Evolutionary conservation across 139 green algal species (phyloP).

Genomic region (Chlamydomonas asymmetrica): DNA sequence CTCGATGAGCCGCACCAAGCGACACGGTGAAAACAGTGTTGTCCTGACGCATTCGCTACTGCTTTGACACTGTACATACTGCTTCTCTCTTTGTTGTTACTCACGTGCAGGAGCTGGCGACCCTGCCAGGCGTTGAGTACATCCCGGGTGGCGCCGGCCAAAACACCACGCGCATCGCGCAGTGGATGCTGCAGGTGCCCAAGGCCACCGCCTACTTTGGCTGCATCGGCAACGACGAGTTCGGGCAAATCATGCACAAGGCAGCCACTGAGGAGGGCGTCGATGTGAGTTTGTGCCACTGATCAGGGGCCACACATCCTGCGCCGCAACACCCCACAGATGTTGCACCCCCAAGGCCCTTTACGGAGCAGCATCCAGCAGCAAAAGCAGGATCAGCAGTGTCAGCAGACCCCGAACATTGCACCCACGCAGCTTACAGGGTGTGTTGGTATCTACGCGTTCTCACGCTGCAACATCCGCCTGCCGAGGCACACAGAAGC

Average conservation of each 20-base stretch:
- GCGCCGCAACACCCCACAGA: no score
- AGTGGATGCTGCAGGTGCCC: constrained; percentile 95
- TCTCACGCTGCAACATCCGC: no score
- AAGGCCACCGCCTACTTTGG: constrained; percentile 92
- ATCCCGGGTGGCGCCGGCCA: constrained; percentile 97
- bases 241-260: constrained; percentile 79
- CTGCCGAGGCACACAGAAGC: no score
- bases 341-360: no score
- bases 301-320: background rate
- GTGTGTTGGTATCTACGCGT: no score
- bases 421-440: no score
- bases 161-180: constrained; percentile 94
- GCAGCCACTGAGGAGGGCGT: constrained; percentile 74
- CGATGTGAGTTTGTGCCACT: constrained; percentile 52
- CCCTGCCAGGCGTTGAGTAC: constrained; percentile 87
- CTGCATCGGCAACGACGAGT: constrained; percentile 96
- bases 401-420: no score
- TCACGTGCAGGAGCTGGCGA: constrained; percentile 77
- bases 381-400: no score
- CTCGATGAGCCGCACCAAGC: background rate
- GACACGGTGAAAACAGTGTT: background rate
- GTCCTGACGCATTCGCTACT: no score
- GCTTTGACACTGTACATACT: no score
- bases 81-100: background rate
- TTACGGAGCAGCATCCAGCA: background rate